Evolutionary conservation across 1,284 basidiomycete genomes (phyloP), one percentile per base, ranked within the genome.

Genomic region (Inonotus hispidus): DNA sequence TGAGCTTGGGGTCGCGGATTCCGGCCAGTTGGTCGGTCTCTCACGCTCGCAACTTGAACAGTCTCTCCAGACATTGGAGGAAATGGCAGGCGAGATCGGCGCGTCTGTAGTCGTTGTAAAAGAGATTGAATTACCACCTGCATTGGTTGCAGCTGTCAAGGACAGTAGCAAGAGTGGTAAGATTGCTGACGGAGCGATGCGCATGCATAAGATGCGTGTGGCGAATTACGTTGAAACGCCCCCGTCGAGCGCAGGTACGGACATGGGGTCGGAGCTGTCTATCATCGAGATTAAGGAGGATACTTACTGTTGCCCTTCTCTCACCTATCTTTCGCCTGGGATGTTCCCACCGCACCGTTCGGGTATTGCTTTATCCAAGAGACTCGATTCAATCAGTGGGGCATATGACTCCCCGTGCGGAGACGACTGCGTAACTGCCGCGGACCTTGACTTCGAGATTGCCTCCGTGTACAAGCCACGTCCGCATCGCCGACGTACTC

Each of bases 71-170:
- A 95, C 93, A 0, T 82, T 97, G 14, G 90, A 91, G 69, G 85
- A 85, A 76, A 97, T 97, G 95, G 93, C 94, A 0, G 85, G 87
- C 10, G 93, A 95, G 68, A 88, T 97, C 35, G 93, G 92, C 2
- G 94, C 91, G 0, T 91, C 89, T 27, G 91, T 95, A 55, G 85
- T 93, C 50, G 83, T 95, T 16, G 87, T 93, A 19, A 92, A 91
- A 72, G 91, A 94, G 70, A 86, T 95, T 29, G 87, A 89, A 66
- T 83, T 92, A 0, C 85, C 87, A 1, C 79, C 63, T 10, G 43
- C 50, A 2, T 4, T 59, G 2, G 14, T 50, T 11, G 54, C 49
- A 32, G 57, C 60, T 14, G 41, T 50, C 32, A 47, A 43, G 29
- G 38, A 23, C 3, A 21, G 11, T 23, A n/a, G 19, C 13, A n/a